phyloP scores from a whole-genome alignment of 257 asterid genomes.

The Forsythia viridissima region DNA sequence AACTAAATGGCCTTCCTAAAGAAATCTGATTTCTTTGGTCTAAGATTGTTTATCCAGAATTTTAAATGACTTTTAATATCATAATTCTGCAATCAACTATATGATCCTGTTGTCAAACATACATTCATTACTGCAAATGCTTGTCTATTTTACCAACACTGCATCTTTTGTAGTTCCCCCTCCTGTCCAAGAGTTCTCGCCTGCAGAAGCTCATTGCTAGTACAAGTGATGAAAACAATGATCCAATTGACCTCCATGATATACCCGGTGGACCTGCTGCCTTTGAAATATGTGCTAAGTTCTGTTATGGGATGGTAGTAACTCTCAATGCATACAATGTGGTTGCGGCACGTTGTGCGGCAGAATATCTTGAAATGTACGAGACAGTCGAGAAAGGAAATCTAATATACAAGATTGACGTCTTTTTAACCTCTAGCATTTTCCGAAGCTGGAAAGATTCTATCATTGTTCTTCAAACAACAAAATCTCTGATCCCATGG shows the following conservation, averaged over 20 bases:
- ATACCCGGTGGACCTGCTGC: conserved; percentile 88
- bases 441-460: conserved; percentile 96
- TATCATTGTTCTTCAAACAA: conserved; percentile 79
- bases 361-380: conserved; percentile 81
- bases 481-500: conserved; percentile 64
- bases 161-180: conserved; percentile 62
- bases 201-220: conserved; percentile 60
- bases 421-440: conserved; percentile 74
- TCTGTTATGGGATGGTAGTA: conserved; percentile 83
- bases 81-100: neutral
- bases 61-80: neutral
- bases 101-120: neutral
- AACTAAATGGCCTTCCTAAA: neutral
- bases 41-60: neutral
- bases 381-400: conserved; percentile 83
- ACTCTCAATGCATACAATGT: conserved; percentile 85
- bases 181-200: conserved; percentile 67
- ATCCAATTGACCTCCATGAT: conserved; percentile 54
- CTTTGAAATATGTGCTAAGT: conserved; percentile 81
- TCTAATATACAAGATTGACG: conserved; percentile 75
- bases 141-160: conserved; percentile 12
- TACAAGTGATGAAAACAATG: conserved; percentile 40
- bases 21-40: neutral
- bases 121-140: neutral
- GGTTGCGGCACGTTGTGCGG: conserved; percentile 83